phyloP scores from a whole-genome alignment of 345 rosid genomes.

The Viola odorata region DNA sequence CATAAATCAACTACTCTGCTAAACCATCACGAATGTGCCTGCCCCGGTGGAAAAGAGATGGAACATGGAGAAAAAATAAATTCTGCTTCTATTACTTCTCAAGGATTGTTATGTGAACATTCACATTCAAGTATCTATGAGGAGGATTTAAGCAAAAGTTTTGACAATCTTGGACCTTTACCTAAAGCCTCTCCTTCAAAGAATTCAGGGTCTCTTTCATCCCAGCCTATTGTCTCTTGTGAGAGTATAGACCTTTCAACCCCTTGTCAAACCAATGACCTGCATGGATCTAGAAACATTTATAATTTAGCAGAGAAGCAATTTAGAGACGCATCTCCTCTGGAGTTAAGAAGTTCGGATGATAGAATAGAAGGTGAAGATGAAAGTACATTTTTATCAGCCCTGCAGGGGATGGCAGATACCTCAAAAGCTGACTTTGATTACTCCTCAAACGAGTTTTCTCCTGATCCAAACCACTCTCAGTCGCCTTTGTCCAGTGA shows the following conservation, averaged over 20 bases:
- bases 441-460: slow-evolving; percentile 16
- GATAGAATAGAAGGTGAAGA: slow-evolving; percentile 43
- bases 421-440: slow-evolving; percentile 13
- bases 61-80: slow-evolving; percentile 5
- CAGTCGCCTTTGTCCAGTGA: slow-evolving; percentile 11
- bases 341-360: slow-evolving; percentile 30
- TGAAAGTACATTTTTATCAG: slow-evolving; percentile 39
- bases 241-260: slow-evolving; percentile 14
- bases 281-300: slow-evolving; percentile 23
- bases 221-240: slow-evolving; percentile 17
- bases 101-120: slow-evolving; percentile 15
- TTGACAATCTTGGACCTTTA: slow-evolving; percentile 14
- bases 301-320: slow-evolving; percentile 32
- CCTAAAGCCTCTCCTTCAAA: slow-evolving; percentile 7
- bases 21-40: slow-evolving; percentile 4
- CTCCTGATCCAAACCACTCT: slow-evolving; percentile 13
- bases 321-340: slow-evolving; percentile 30
- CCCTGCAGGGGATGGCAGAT: slow-evolving; percentile 36
- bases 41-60: slow-evolving; percentile 9
- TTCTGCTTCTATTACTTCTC: slow-evolving; percentile 11
- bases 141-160: slow-evolving; percentile 20
- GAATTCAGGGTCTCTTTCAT: slow-evolving; percentile 2
- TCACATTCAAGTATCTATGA: slow-evolving; percentile 8
- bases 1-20: slow-evolving; percentile 9
- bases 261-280: slow-evolving; percentile 18